Percentiles rank a stretch among this genome's conserved stretches.
Conservation (phyloP, 139 green algal species). For the Chlorella sp. region DNA sequence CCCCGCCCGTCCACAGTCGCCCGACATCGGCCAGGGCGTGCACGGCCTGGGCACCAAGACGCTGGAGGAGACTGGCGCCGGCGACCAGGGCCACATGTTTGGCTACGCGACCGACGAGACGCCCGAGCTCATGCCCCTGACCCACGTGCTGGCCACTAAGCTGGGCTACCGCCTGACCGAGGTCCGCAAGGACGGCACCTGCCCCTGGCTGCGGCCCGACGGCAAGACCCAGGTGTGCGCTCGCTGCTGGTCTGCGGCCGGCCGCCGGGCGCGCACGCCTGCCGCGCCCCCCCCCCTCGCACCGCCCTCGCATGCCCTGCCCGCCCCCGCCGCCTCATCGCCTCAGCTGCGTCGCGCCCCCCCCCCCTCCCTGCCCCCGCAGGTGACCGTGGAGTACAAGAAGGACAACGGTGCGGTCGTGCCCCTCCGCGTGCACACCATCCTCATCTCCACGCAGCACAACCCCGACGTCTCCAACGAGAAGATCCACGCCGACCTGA, state of each 20-base stretch:
- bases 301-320: too few relatives aligned
- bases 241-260: too few relatives aligned
- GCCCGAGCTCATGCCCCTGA: constrained; percentile 98
- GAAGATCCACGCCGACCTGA: constrained; percentile 93
- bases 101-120: constrained; percentile 99
- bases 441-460: constrained; percentile 99
- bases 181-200: constrained; percentile 90
- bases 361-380: neutral
- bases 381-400: constrained; percentile 98
- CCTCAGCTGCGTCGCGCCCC: too few relatives aligned
- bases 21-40: constrained; percentile 98
- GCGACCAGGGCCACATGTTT: constrained; percentile 99
- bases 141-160: constrained; percentile 96
- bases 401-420: constrained; percentile 88
- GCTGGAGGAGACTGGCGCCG: constrained; percentile 96
- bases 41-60: constrained; percentile 99
- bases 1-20: too few relatives aligned
- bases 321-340: too few relatives aligned
- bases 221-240: constrained; percentile 99
- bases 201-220: constrained; percentile 95
- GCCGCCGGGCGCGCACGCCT: too few relatives aligned
- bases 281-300: too few relatives aligned
- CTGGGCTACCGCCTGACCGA: constrained; percentile 88
- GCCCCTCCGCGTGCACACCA: constrained; percentile 96
- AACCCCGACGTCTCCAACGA: constrained; percentile 94